phyloP scores from a whole-genome alignment of 768 basidiomycete genomes.

The Tubosaeta sp. region DNA sequence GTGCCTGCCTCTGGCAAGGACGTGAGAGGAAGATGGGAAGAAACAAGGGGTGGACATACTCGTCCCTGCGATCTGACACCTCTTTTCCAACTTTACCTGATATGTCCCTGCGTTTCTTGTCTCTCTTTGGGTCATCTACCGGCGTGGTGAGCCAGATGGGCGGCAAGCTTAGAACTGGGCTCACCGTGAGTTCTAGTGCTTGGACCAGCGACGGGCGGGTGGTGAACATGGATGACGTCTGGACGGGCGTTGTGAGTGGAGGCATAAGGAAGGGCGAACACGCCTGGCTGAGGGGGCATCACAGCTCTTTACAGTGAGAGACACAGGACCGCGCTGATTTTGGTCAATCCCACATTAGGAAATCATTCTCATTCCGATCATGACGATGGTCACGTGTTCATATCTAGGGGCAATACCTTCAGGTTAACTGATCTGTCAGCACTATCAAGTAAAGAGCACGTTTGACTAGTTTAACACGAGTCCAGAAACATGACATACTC shows the following conservation, averaged over 20 bases:
- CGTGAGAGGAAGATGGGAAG: constrained; percentile 11
- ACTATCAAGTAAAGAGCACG: too few relatives aligned
- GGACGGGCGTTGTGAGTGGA: constrained; percentile 42
- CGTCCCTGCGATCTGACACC: constrained; percentile 68
- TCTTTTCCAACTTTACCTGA: constrained; percentile 71
- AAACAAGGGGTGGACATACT: constrained; percentile 43
- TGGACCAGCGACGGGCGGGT: constrained; percentile 39
- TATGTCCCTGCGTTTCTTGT: constrained; percentile 65
- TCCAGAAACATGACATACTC: too few relatives aligned
- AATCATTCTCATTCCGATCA: constrained; percentile 18
- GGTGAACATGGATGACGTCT: constrained; percentile 37
- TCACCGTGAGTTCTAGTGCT: constrained; percentile 42
- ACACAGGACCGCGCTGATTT: constrained; percentile 5
- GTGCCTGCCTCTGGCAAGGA: constrained; percentile 49
- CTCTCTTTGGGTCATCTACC: constrained; percentile 50
- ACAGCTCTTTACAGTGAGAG: not conserved
- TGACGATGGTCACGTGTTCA: constrained; percentile 18
- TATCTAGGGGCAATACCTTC: not conserved
- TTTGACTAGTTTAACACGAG: too few relatives aligned
- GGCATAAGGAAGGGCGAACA: constrained; percentile 59
- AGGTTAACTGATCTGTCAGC: too few relatives aligned
- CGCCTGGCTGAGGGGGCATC: constrained; percentile 70
- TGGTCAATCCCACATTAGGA: constrained; percentile 17
- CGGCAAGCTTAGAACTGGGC: constrained; percentile 3
- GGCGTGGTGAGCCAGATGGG: constrained; percentile 30